Evolutionary conservation across 2,329 filamentous ascomycete genomes (phyloP), one percentile per base, ranked within the genome.

Genomic region (Claviceps pazoutovae): DNA sequence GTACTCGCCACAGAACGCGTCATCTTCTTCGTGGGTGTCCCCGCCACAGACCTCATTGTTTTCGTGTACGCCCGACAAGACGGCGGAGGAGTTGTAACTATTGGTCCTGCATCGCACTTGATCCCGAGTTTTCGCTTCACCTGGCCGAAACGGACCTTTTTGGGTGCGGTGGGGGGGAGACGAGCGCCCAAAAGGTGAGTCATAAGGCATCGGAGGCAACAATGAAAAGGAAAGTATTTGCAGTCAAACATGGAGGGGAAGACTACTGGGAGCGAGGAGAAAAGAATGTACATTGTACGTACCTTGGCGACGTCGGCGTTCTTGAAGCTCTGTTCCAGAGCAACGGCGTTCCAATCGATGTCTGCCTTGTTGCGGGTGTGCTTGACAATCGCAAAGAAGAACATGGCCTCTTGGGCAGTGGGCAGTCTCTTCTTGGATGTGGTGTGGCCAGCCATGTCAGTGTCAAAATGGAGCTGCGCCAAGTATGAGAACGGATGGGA

Each of bases 271-370:
- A n/a, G 23, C 11, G 7, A 14, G 21, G 19, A 19, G 7, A 30
- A 1, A 17, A 9, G 38, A 16, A 45, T 9, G n/a, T 14, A 26
- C 11, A 8, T 5, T 16, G 2, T 4, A 14, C 16, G 16, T 48
- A 73, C 73, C 60, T 69, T 71, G 52, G 75, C 74, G 3, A 70
- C 68, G 8, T 64, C 63, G 0, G 64, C 71, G 39, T 68, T 75
- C 54, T 74, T 74, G 65, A 74, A 72, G 8, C 66, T 64, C 13
- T 64, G 60, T 13, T 70, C 68, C 0, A 49, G 34, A 1, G 74
- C 74, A 2, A 78, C 70, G 4, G 58, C 60, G 0, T 67, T 60
- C 75, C 75, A 78, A 57, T 79, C 70, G 38, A 74, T 66, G 1
- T 71, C 69, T 3, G 69, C 68, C 55, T 68, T 69, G 63, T 65